Evolutionary conservation across 192 early-diverging fungal genomes (phyloP).

Genomic region (Umbelopsis sp.): DNA sequence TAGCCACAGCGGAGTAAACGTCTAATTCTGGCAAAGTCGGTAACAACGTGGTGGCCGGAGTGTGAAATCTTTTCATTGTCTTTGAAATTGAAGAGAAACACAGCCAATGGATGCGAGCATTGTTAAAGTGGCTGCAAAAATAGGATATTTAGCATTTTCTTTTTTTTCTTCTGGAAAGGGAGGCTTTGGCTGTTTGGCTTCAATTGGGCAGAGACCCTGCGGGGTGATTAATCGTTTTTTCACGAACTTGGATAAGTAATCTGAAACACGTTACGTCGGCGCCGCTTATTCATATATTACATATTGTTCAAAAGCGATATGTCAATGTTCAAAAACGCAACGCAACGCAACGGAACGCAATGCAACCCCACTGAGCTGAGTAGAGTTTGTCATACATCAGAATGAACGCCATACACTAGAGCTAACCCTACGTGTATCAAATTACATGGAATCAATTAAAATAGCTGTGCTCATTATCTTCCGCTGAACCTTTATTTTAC

Average conservation of each 20-base stretch:
- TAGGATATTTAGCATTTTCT: neutral
- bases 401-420: no score
- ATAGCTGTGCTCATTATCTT: neutral
- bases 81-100: conserved; percentile 17
- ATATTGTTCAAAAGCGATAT: no score
- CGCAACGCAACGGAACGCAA: no score
- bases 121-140: conserved; percentile 1
- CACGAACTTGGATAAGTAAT: no score
- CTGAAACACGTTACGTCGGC: no score
- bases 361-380: neutral
- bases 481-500: neutral
- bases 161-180: neutral
- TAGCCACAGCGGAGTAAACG: neutral
- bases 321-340: no score
- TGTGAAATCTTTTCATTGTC: neutral
- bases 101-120: neutral
- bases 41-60: neutral
- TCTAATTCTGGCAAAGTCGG: neutral
- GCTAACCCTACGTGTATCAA: no score
- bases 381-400: neutral
- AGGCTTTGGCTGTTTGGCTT: no score
- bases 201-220: no score
- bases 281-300: no score
- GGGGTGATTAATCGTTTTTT: no score
- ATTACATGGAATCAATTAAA: neutral